Conservation (phyloP, 1,284 basidiomycete genomes). For the Filobasidium uniguttulatum region DNA sequence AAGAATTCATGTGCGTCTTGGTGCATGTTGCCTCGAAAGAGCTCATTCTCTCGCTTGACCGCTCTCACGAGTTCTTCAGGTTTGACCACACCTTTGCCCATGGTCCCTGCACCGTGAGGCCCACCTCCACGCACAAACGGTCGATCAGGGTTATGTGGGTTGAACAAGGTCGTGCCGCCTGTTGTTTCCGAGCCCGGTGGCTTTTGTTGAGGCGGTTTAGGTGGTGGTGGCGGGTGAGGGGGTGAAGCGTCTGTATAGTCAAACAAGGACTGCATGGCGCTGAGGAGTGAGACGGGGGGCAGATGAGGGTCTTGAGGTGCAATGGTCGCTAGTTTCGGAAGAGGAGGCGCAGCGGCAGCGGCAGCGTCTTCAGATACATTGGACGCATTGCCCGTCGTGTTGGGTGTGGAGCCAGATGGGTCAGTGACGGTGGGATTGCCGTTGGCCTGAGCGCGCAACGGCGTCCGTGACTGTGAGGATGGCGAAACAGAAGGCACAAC, state of each 20-base stretch:
- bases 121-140: constrained; percentile 29
- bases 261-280: constrained; percentile 81
- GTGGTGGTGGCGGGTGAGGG: constrained; percentile 32
- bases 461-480: too few relatives aligned
- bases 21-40: constrained; percentile 73
- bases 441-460: too few relatives aligned
- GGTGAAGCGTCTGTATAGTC: constrained; percentile 46
- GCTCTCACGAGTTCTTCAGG: constrained; percentile 82
- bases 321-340: constrained; percentile 16
- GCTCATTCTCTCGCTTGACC: constrained; percentile 71
- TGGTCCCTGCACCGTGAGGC: constrained; percentile 31
- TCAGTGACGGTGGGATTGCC: too few relatives aligned
- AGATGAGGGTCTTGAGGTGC: constrained; percentile 42
- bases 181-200: constrained; percentile 11
- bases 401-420: too few relatives aligned
- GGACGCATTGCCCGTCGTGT: too few relatives aligned
- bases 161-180: constrained; percentile 11
- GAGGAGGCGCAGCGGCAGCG: too few relatives aligned
- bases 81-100: constrained; percentile 67
- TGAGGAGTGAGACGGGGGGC: constrained; percentile 63
- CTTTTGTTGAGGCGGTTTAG: constrained; percentile 17
- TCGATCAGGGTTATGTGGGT: constrained; percentile 13
- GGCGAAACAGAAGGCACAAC: neutral
- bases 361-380: too few relatives aligned
- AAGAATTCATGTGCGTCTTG: constrained; percentile 97